phyloP scores from a whole-genome alignment of 2,329 filamentous ascomycete genomes.

The Ceratocystis papillata region DNA sequence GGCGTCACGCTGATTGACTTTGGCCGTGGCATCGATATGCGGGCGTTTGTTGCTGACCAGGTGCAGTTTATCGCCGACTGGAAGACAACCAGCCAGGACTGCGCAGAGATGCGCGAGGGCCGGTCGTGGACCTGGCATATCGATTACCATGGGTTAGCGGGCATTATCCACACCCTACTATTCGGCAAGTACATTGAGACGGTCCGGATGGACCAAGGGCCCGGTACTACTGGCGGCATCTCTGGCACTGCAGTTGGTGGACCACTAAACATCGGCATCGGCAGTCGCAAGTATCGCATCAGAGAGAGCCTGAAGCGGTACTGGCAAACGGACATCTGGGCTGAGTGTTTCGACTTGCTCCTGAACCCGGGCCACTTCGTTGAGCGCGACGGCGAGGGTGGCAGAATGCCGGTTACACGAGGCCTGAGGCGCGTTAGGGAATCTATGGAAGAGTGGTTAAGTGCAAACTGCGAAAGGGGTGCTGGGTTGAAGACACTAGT shows the following conservation, averaged over 20 bases:
- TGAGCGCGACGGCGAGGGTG: slow-evolving; percentile 41
- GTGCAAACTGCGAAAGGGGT: slow-evolving; percentile 71
- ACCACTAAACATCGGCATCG: slow-evolving; percentile 38
- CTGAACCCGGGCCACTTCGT: slow-evolving; percentile 66
- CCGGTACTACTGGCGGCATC: slow-evolving; percentile 40
- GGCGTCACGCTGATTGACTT: slow-evolving; percentile 89
- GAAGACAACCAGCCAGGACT: slow-evolving; percentile 79
- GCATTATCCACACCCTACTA: slow-evolving; percentile 74
- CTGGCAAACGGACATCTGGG: slow-evolving; percentile 93
- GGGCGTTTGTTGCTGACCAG: slow-evolving; percentile 62
- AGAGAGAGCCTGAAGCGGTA: slow-evolving; percentile 82
- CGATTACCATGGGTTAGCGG: slow-evolving; percentile 87
- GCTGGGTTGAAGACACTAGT: slow-evolving; percentile 60
- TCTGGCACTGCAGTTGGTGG: slow-evolving; percentile 39
- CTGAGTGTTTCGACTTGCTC: slow-evolving; percentile 67
- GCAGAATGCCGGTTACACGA: slow-evolving; percentile 60
- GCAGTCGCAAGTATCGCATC: slow-evolving; percentile 62
- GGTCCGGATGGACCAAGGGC: slow-evolving; percentile 41
- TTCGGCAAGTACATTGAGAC: slow-evolving; percentile 96
- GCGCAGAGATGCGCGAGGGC: slow-evolving; percentile 87
- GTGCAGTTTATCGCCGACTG: slow-evolving; percentile 85
- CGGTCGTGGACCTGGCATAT: slow-evolving; percentile 96
- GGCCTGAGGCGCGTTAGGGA: slow-evolving; percentile 59
- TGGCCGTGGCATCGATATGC: slow-evolving; percentile 88
- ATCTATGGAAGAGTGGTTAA: slow-evolving; percentile 75